Base-by-base conservation (phyloP, 345 rosid species). In the Moringa oleifera region DNA sequence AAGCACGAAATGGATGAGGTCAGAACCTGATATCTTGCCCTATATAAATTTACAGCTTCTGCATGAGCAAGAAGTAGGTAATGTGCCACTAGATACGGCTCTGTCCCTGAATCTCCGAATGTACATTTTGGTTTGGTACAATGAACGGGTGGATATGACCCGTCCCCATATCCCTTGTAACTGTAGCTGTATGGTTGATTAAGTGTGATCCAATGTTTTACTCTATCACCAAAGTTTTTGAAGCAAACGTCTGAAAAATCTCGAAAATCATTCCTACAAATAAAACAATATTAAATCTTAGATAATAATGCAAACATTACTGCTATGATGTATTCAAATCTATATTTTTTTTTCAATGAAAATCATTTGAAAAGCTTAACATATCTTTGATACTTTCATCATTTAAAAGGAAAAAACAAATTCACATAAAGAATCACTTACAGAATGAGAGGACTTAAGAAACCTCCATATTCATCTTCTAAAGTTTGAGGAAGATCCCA, bases 401-500 rank as follows among this genome's bases (percentile, higher is more conserved):
- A 7, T 11, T 9, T 16, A 41, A 9, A 41, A 16, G 16, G 17
- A 41, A 41, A 9, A 41, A 41, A 41, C 1, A 41, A 41, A 9
- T 41, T 15, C 12, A 15, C 2, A 20, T 20, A 0, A 15, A 7
- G 13, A 25, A 51, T 20, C n/a, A 67, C 85, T 68, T 77, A 83
- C 86, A 72, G 77, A 57, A 80, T 65, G 12, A 4, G 10, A 23
- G 65, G 66, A 65, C 68, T 51, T 58, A 83, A 71, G 57, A 77
- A 71, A 20, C 87, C 85, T 51, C 64, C 76, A 18, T 80, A 83
- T 16, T 73, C 73, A 55, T 80, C 78, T 67, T 80, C 79, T 1
- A 82, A 61, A 3, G 61, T 8, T 66, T 81, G 86, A 56, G 83
- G 86, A 58, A 81, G 67, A 59, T 82, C 84, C 83, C 81, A 82